Base-by-base conservation (phyloP, 441 rosid species). In the Adansonia gregorii region DNA sequence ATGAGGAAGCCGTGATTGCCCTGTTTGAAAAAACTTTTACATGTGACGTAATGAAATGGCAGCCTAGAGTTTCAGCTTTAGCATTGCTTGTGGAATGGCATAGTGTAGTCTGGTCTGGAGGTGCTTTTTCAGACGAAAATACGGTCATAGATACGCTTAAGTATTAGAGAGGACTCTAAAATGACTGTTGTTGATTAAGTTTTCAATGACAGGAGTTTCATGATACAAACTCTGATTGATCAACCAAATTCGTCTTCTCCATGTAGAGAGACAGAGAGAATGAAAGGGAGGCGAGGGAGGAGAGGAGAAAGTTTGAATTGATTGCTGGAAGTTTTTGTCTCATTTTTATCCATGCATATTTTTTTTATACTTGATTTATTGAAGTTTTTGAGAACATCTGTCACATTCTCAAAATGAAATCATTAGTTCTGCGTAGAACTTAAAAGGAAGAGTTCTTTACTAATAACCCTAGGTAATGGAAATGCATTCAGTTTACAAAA, bases 281-380 rank as follows among this genome's bases (percentile, higher is more conserved):
- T 19, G 15, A 67, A 67, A 31, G 54, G 54, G 11, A 10, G 24
- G 51, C 15, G 3, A 14, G 43, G 43, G 43, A 58, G 65, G 27
- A 67, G 31, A 67, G 19, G 73, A 49, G 43, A 49, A 48, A 48
- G 56, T 69, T 49, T 69, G 41, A 49, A 49, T 24, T 3, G 22
- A 49, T 45, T 70, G 43, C 24, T 70, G 59, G 8, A 70, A 51
- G 41, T 41, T 8, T 43, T 65, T 63, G 6, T 63, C 46, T 68
- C 41, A 10, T 19, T 68, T 67, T 68, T 48, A 12, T 22, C 43
- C 49, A 9, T 66, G 43, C 6, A 1, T 69, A 22, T 11, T 19
- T 45, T 46, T 67, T 45, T 2, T 17, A 67, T 67, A 46, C 55
- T 63, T 11, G 17, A 46, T 67, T 20, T 8, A 22, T 67, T 67